phyloP scores from a whole-genome alignment of 495 filamentous ascomycete genomes.

The Hypoxylon lienhwacheense region DNA sequence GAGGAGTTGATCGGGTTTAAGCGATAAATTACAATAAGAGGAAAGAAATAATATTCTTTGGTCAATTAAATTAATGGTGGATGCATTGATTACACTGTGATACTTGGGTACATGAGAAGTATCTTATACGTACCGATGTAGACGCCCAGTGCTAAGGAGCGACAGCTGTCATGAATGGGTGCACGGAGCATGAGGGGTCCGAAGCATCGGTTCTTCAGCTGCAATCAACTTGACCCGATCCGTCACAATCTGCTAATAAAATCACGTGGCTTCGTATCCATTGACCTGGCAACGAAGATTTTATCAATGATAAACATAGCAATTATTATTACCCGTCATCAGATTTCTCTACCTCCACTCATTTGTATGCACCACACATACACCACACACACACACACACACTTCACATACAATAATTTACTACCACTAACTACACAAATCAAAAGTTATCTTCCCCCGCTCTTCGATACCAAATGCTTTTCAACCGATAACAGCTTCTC shows the following conservation, averaged over 20 bases:
- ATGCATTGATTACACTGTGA: too few species aligned
- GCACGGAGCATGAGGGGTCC: background rate
- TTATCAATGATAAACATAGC: constrained; percentile 29
- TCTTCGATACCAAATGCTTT: constrained; percentile 2
- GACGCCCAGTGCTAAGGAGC: too few species aligned
- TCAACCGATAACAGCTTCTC: background rate
- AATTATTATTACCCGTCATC: constrained; percentile 3
- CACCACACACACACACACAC: too few species aligned
- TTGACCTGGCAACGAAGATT: constrained; percentile 36
- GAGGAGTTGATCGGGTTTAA: too few species aligned
- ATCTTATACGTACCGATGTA: background rate
- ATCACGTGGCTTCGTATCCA: constrained; percentile 10
- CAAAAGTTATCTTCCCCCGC: too few species aligned
- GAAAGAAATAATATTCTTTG: too few species aligned
- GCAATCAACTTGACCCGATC: background rate
- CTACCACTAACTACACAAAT: background rate
- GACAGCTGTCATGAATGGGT: background rate
- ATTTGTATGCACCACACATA: background rate
- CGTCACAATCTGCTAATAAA: background rate
- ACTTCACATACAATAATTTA: background rate
- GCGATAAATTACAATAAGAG: too few species aligned
- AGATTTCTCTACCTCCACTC: constrained; percentile 11
- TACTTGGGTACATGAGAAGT: background rate
- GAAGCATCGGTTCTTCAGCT: background rate
- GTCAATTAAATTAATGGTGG: too few species aligned